These are phyloP conservation scores for Colletotrichum limetticola DNA, from an alignment of 2,329 filamentous ascomycete genomes.

Conservation along the genomic window DNA sequence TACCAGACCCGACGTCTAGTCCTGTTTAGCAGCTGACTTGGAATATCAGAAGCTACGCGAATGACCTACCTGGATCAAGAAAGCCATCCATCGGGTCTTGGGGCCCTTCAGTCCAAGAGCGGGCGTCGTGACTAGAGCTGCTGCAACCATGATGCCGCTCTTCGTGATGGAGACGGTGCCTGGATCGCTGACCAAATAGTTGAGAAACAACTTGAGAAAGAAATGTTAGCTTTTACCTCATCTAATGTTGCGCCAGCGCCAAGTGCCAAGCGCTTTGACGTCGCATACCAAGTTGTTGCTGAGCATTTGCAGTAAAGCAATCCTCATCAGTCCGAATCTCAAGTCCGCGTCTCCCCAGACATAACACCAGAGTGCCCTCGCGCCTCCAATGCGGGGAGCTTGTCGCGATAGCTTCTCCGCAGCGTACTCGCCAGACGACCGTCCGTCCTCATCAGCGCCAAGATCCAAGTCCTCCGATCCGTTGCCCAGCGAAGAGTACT, in stretches of 20 bases:
- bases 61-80: constrained; percentile 39
- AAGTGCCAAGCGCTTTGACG: background rate
- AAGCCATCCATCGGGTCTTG: constrained; percentile 44
- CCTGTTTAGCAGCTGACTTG: background rate
- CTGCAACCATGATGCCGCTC: constrained; percentile 43
- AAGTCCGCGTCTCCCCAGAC: constrained; percentile 38
- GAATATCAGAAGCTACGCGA: too few relatives aligned
- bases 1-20: constrained; percentile 41
- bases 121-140: constrained; percentile 40
- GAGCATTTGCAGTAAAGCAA: constrained; percentile 46
- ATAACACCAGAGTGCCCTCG: constrained; percentile 30
- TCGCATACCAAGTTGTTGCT: constrained; percentile 44
- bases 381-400: background rate
- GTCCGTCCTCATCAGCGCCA: constrained; percentile 5
- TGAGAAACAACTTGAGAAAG: constrained; percentile 42
- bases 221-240: background rate
- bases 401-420: background rate
- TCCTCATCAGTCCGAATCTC: constrained; percentile 41
- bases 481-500: constrained; percentile 21
- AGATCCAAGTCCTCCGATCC: constrained; percentile 24
- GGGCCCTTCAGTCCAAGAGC: constrained; percentile 39
- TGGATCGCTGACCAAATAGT: constrained; percentile 43
- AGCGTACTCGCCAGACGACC: background rate
- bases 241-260: background rate
- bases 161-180: constrained; percentile 44